Base-by-base conservation (phyloP, 208 protist genomes). In the Zelonia costaricensis region DNA sequence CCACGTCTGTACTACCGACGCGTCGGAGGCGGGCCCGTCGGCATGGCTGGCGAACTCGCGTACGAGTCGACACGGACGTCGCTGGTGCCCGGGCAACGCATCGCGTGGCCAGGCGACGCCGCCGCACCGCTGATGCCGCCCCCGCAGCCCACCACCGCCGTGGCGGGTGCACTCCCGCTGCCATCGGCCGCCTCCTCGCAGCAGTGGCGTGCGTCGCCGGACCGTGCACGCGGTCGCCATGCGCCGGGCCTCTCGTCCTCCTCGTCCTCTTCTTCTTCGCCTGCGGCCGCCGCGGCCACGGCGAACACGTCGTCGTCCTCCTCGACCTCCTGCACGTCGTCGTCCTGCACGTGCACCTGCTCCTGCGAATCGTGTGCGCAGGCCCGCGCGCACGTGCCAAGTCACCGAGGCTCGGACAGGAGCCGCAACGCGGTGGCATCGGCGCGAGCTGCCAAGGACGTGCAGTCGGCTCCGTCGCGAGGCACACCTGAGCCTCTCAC, bases 1-100 rank as follows among this genome's bases (percentile, higher is more conserved):
- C 88, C 88, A 23, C 76, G 85, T 4, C 58, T 69, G 6, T 92
- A 85, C 54, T 69, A 78, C 30, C 75, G 74, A 36, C 79, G 81
- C 10, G 69, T 63, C n/a, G 75, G 77, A 16, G 46, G 69, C 3
- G 77, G 54, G 13, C 7, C 27, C 30, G 25, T 62, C 31, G 46
- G 48, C 59, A 20, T 39, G 57, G 31, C 36, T 30, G 33, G 52
- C 39, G n/a, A 31, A 18, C 27, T 16, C 33, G 27, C n/a, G 16
- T 5, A 13, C 10, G 43, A 8, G 13, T 6, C 20, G 16, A 48
- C n/a, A 48, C 44, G 44, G 16, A 7, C 6, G 23, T 9, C 7
- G 23, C 44, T 18, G 22, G 2, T 12, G 46, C 18, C n/a, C n/a
- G n/a, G n/a, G n/a, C n/a, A n/a, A n/a, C n/a, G n/a, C n/a, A n/a